phyloP scores from a whole-genome alignment of 148 eudicot species.

The Diospyros kaki region DNA sequence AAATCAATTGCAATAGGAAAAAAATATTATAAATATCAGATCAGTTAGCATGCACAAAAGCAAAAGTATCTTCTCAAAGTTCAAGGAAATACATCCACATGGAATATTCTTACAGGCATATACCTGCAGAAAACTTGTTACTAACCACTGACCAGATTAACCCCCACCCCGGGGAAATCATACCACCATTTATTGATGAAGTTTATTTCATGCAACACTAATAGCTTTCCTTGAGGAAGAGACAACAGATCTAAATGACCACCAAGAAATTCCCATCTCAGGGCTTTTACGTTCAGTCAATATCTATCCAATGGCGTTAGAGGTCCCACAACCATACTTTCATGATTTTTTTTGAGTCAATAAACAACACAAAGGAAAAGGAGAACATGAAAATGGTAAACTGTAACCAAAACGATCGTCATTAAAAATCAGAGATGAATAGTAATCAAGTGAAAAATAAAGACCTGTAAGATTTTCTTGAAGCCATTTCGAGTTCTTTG shows the following conservation, averaged over 20 bases:
- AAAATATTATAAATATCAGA: too few relatives aligned
- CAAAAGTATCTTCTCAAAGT: too few relatives aligned
- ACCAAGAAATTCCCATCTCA: background rate
- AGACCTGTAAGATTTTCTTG: constrained; percentile 63
- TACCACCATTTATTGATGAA: background rate
- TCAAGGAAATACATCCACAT: too few relatives aligned
- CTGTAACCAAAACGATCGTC: background rate
- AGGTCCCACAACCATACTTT: background rate
- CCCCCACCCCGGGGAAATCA: too few relatives aligned
- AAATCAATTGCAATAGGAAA: too few relatives aligned
- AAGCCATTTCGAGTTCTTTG: constrained; percentile 68
- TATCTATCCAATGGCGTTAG: too few relatives aligned
- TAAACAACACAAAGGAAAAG: background rate
- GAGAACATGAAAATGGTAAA: background rate
- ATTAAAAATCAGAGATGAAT: background rate
- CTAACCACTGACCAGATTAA: too few relatives aligned
- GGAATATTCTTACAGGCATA: too few relatives aligned
- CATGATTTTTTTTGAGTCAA: constrained; percentile 1
- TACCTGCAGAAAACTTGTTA: too few relatives aligned
- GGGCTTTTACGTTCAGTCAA: background rate
- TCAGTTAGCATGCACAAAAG: too few relatives aligned
- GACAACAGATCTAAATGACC: background rate
- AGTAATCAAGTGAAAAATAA: background rate
- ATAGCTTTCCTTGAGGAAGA: background rate
- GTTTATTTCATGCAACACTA: background rate